Percentiles rank a stretch among this genome's conserved stretches.
Conservation (phyloP, 192 early-diverging fungal species). For the Backusella tarrabulga region DNA sequence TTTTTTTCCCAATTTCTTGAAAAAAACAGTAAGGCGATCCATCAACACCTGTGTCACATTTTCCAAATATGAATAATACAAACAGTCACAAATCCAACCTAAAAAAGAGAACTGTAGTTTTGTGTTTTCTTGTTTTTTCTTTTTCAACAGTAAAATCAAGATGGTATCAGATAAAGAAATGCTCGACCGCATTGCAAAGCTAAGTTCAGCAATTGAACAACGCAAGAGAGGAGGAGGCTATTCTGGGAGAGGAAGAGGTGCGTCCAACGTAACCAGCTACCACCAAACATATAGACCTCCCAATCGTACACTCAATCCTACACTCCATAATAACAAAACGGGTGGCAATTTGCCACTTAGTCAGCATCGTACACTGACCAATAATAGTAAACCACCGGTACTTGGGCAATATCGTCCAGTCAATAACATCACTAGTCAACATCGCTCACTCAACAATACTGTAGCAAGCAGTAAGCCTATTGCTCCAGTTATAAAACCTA, state of each 20-base stretch:
- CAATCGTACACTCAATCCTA: not conserved
- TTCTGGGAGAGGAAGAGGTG: constrained; percentile 10
- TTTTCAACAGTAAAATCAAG: not conserved
- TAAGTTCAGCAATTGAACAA: constrained; percentile 20
- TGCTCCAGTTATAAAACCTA: not conserved
- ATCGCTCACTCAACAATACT: not conserved
- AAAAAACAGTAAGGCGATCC: too few relatives aligned
- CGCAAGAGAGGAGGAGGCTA: not conserved
- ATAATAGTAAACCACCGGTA: not conserved
- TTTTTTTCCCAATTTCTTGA: too few relatives aligned
- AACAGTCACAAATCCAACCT: not conserved
- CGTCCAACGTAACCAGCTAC: too few relatives aligned
- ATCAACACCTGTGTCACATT: too few relatives aligned
- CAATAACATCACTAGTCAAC: not conserved
- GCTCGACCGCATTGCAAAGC: constrained; percentile 15
- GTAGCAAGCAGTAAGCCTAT: not conserved
- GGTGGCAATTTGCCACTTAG: not conserved
- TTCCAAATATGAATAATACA: not conserved
- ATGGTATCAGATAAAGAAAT: constrained; percentile 24
- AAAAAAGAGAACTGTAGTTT: not conserved
- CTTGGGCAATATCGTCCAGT: not conserved
- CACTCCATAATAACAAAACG: not conserved
- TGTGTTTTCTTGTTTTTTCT: not conserved
- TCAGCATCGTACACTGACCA: not conserved
- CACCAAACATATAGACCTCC: too few relatives aligned